Evolutionary conservation across 2,329 filamentous ascomycete genomes (phyloP), one percentile per base, ranked within the genome.

Genomic region (Periconia macrospinosa): DNA sequence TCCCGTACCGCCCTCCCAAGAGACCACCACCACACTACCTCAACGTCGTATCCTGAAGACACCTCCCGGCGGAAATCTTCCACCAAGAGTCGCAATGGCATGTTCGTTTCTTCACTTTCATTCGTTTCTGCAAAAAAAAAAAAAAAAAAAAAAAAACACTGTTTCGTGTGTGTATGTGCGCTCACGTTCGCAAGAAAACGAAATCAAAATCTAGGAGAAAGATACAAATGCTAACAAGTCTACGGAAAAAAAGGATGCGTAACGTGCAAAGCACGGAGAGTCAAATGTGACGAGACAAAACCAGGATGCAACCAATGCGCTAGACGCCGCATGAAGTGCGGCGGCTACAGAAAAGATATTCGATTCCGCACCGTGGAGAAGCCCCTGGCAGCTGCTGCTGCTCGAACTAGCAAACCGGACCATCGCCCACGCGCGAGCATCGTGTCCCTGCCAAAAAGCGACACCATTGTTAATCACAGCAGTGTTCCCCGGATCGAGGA

Each of bases 31-130:
- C 19, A 15, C 42, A 44, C 20, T 13, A 44, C 42, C 18, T n/a
- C 27, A 23, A 15, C 23, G 23, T 33, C 43, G 11, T 37, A 44
- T 43, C 46, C 41, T 3, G 46, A 47, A 27, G 49, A 52, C 17
- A 49, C 47, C 18, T 33, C 47, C n/a, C 47, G 50, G 50, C 54
- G 54, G 11, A 56, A 53, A 44, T 53, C 54, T 30, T 49, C 54
- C n/a, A 86, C 85, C 52, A 89, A 89, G 72, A 88, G 85, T 75
- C 83, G 86, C 60, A 88, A 88, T 78, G 86, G 86, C 87, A 83
- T 67, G 80, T 74, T 50, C 50, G 50, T 45, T 48, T 48, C 46
- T 30, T 44, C 18, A 52, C 33, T 48, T 54, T 47, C 45, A 49
- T 45, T 52, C 41, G 41, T 45, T 45, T 9, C 42, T 30, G 23